These are phyloP conservation scores for Nephelium lappaceum DNA, from an alignment of 345 rosid species.

Conservation along the genomic window DNA sequence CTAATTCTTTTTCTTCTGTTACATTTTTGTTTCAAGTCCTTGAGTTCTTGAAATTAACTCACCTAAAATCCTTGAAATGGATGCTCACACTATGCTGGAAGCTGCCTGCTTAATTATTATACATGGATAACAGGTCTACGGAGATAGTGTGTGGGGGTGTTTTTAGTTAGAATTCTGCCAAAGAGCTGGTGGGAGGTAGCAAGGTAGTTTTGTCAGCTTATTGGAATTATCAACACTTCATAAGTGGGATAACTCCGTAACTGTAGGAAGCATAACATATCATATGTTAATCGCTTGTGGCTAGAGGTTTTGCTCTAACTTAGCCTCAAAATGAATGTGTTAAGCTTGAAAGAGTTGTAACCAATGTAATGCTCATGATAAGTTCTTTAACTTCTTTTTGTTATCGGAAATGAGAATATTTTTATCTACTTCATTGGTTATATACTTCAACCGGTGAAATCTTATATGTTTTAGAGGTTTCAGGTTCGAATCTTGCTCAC, in stretches of 20 bases:
- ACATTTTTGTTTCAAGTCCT: neutral
- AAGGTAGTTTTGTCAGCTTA: neutral
- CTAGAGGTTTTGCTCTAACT: conserved; percentile 2
- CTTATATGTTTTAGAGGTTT: neutral
- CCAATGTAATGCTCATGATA: neutral
- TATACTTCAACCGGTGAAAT: neutral
- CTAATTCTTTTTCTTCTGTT: neutral
- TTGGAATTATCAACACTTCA: neutral
- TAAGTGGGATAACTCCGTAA: neutral
- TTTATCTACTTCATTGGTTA: neutral
- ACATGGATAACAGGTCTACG: neutral
- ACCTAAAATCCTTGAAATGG: neutral
- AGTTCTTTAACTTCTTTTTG: neutral
- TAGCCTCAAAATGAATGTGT: neutral
- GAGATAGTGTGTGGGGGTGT: neutral
- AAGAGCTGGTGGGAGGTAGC: neutral
- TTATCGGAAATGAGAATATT: neutral
- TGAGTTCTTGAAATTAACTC: neutral
- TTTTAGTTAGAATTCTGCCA: neutral
- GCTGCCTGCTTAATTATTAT: conserved; percentile 4
- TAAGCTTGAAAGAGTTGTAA: neutral
- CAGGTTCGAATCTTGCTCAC: no score
- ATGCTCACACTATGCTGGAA: neutral
- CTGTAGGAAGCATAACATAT: neutral
- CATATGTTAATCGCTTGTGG: neutral